Evolutionary conservation across 2,329 filamentous ascomycete genomes (phyloP).

Genomic region (Penicillium sp.): DNA sequence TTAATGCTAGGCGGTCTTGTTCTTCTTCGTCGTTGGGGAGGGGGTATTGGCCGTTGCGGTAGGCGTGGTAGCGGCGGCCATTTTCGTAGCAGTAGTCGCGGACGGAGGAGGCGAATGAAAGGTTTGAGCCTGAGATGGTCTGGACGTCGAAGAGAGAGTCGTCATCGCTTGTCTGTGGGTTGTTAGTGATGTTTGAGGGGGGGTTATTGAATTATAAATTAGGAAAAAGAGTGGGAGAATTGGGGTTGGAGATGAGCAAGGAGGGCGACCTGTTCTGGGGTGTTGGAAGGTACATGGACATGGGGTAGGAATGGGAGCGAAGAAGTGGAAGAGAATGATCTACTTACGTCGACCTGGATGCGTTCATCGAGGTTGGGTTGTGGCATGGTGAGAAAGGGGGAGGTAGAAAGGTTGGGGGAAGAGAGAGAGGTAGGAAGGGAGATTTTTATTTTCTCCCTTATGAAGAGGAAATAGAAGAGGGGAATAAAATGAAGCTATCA

Average conservation of each 20-base stretch:
- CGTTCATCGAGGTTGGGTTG: conserved; percentile 25
- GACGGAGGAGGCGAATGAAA: conserved; percentile 34
- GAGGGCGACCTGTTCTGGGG: background rate
- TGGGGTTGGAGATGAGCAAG: background rate
- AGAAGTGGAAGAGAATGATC: background rate
- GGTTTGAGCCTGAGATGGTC: conserved; percentile 35
- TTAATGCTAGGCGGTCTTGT: conserved; percentile 36
- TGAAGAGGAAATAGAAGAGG: conserved; percentile 1
- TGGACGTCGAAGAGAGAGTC: conserved; percentile 27
- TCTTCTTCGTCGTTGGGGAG: conserved; percentile 40
- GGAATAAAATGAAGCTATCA: conserved; percentile 3
- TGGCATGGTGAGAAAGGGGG: conserved; percentile 18
- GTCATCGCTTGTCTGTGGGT: conserved; percentile 28
- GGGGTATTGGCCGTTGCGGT: conserved; percentile 36
- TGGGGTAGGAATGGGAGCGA: background rate
- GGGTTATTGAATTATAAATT: background rate
- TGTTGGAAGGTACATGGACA: background rate
- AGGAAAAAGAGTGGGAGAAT: background rate
- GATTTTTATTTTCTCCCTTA: background rate
- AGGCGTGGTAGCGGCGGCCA: conserved; percentile 39
- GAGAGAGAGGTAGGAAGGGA: background rate
- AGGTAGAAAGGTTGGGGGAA: background rate
- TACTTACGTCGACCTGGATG: conserved; percentile 31
- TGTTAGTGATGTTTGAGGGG: conserved; percentile 3
- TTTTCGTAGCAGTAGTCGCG: conserved; percentile 35